Evolutionary conservation across 2,329 filamentous ascomycete genomes (phyloP).

Genomic region (Acrocalymma vagum): DNA sequence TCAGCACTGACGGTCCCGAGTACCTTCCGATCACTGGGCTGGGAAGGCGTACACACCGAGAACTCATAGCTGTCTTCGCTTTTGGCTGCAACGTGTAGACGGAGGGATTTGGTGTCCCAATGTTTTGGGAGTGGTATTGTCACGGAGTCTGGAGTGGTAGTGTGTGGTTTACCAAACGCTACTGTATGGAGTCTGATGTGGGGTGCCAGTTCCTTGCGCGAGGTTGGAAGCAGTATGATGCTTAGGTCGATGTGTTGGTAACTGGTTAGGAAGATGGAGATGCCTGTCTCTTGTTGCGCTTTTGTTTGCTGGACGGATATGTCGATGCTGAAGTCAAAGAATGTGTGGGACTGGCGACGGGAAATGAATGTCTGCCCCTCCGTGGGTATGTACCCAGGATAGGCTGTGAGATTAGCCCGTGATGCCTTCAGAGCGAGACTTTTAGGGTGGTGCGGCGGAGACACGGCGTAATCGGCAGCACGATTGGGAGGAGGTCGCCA

Average conservation of each 20-base stretch:
- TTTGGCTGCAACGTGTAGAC: no score
- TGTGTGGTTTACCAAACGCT: no score
- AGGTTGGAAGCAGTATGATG: no score
- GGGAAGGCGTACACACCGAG: no score
- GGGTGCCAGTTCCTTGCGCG: no score
- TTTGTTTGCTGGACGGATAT: conserved; percentile 53
- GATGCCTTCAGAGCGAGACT: conserved; percentile 58
- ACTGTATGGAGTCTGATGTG: conserved; percentile 49
- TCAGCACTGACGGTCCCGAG: conserved; percentile 25
- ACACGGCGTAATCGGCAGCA: conserved; percentile 54
- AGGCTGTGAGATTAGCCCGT: conserved; percentile 60
- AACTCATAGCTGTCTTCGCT: no score
- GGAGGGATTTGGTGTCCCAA: conserved; percentile 49
- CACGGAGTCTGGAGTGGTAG: conserved; percentile 48
- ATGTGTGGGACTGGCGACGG: conserved; percentile 59
- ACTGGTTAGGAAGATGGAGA: no score
- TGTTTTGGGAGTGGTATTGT: conserved; percentile 49
- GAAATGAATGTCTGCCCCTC: conserved; percentile 52
- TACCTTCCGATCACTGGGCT: conserved; percentile 39
- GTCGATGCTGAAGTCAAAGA: conserved; percentile 60
- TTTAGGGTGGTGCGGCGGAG: conserved; percentile 51
- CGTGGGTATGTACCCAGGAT: conserved; percentile 52
- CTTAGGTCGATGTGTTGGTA: conserved; percentile 62
- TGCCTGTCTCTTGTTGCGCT: no score
- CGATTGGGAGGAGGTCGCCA: conserved; percentile 64